A percentile compares a stretch with the other conserved stretches of the same genome.
phyloP scores from a whole-genome alignment of 2,329 filamentous ascomycete genomes.

The Trichoderma atroviride region DNA sequence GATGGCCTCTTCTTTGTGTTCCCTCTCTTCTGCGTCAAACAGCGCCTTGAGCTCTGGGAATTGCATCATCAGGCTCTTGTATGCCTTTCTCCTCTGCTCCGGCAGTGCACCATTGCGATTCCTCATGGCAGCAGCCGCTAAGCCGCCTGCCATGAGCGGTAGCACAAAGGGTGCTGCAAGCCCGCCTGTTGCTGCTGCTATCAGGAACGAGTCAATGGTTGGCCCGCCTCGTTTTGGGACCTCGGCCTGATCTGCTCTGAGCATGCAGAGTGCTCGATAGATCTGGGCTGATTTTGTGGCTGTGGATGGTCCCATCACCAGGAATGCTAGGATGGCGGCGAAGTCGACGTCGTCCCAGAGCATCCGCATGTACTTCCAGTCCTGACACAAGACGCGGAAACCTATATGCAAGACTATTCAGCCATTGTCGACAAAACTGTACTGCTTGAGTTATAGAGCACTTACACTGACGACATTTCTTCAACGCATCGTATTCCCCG shows the following conservation, averaged over 20 bases:
- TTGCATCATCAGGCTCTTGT: neutral
- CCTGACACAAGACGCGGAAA: neutral
- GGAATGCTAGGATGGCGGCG: conserved; percentile 9
- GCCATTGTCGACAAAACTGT: neutral
- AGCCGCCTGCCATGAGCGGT: conserved; percentile 5
- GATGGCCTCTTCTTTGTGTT: neutral
- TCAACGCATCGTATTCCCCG: conserved; percentile 9
- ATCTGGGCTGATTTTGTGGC: neutral
- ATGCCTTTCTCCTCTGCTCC: conserved; percentile 14
- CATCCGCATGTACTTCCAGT: conserved; percentile 15
- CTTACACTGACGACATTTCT: conserved; percentile 14
- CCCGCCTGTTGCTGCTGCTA: conserved; percentile 7
- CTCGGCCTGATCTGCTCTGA: neutral
- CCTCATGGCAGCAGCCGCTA: conserved; percentile 1
- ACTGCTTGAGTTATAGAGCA: neutral
- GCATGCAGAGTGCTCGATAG: conserved; percentile 1
- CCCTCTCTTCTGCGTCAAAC: conserved; percentile 7
- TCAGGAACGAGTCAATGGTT: neutral
- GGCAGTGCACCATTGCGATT: neutral
- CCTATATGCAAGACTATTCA: neutral
- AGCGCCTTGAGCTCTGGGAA: conserved; percentile 6
- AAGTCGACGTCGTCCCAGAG: conserved; percentile 24
- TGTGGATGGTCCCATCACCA: neutral
- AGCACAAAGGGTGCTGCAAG: conserved; percentile 9
- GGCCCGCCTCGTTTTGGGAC: neutral